Evolutionary conservation across 2,329 filamentous ascomycete genomes (phyloP).

Genomic region (Hypomyces rosellus): DNA sequence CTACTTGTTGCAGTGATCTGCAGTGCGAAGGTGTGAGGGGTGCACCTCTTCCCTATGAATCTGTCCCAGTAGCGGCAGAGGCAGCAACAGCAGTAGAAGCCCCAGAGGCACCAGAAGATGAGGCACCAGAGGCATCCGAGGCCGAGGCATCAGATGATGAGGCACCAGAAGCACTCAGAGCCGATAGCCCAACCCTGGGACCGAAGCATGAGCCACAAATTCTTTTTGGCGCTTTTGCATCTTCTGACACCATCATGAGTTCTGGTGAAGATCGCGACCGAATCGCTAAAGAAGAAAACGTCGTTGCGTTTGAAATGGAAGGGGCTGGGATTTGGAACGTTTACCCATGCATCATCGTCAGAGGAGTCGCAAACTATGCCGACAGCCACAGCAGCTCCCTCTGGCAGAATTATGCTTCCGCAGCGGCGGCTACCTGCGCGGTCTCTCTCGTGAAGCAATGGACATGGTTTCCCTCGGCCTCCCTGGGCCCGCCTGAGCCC

Average conservation of each 20-base stretch:
- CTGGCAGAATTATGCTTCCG: conserved; percentile 32
- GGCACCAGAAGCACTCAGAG: too few relatives aligned
- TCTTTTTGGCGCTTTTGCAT: conserved; percentile 32
- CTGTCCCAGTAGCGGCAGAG: too few relatives aligned
- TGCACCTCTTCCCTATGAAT: conserved; percentile 25
- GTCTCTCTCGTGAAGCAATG: conserved; percentile 6
- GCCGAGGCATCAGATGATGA: too few relatives aligned
- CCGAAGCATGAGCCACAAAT: conserved; percentile 10
- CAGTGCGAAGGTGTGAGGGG: conserved; percentile 15
- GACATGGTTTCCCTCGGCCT: too few relatives aligned
- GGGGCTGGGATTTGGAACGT: conserved; percentile 25
- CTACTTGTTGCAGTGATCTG: conserved; percentile 7
- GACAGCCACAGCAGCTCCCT: conserved; percentile 30
- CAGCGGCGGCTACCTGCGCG: conserved; percentile 22
- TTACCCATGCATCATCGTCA: conserved; percentile 27
- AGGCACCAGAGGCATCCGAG: too few relatives aligned
- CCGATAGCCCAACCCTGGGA: too few relatives aligned
- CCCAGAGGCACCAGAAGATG: too few relatives aligned
- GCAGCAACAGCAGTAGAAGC: too few relatives aligned
- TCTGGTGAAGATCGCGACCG: conserved; percentile 28
- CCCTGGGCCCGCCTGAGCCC: too few relatives aligned
- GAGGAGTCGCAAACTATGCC: conserved; percentile 33
- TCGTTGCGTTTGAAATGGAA: conserved; percentile 31
- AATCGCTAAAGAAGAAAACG: conserved; percentile 18
- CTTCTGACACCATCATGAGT: conserved; percentile 35